Percentiles rank a stretch among this genome's conserved stretches.
Conservation (phyloP, 2,329 filamentous ascomycete genomes). For the Dactylonectria estremocensis region DNA sequence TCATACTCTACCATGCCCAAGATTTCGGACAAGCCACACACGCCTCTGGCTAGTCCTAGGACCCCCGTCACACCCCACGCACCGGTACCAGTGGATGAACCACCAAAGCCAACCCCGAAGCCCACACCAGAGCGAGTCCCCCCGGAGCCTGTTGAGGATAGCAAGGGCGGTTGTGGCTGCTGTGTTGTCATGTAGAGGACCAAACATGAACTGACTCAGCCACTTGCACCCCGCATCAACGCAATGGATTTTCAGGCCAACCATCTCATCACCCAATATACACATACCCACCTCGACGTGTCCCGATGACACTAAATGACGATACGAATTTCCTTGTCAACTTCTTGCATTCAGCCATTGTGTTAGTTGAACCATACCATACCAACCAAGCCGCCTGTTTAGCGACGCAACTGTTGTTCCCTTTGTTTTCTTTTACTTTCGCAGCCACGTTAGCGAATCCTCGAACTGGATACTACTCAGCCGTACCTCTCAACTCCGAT, state of each 20-base stretch:
- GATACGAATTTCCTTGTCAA: slow-evolving; percentile 51
- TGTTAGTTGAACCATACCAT: slow-evolving; percentile 46
- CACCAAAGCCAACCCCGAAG: slow-evolving; percentile 34
- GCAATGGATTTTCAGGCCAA: slow-evolving; percentile 13
- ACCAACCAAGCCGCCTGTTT: slow-evolving; percentile 44
- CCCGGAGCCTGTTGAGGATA: slow-evolving; percentile 49
- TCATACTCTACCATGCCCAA: slow-evolving; percentile 77
- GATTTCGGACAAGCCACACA: slow-evolving; percentile 60
- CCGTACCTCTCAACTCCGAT: slow-evolving; percentile 5
- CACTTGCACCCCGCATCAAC: background rate
- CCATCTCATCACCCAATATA: background rate
- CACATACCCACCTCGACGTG: slow-evolving; percentile 36
- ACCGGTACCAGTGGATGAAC: slow-evolving; percentile 41
- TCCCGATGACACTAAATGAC: slow-evolving; percentile 46
- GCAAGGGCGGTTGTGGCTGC: slow-evolving; percentile 65
- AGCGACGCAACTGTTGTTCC: slow-evolving; percentile 48
- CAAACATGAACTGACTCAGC: background rate
- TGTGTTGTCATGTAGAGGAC: slow-evolving; percentile 65
- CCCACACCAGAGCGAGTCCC: slow-evolving; percentile 34
- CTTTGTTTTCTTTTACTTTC: slow-evolving; percentile 39
- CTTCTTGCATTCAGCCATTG: slow-evolving; percentile 49
- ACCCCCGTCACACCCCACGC: slow-evolving; percentile 53
- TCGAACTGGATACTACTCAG: slow-evolving; percentile 27
- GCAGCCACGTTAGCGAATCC: slow-evolving; percentile 13
- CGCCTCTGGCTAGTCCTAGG: slow-evolving; percentile 61